Evolutionary conservation across 75 land plant genomes (phyloP), one percentile per base, ranked within the genome.

Genomic region (Cunninghamia lanceolata): DNA sequence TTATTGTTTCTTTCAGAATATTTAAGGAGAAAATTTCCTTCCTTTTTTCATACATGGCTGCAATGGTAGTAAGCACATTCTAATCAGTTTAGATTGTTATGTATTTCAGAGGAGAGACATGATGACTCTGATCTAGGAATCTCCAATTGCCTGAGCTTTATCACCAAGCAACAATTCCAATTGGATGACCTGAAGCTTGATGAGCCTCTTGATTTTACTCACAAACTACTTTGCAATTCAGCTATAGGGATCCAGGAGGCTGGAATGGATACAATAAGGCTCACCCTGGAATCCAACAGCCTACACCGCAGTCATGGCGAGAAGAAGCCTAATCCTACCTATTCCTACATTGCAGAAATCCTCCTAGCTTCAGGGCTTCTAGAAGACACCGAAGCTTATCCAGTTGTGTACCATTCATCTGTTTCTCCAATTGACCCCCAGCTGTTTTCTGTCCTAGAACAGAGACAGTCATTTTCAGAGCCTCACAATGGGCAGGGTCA

Each of bases 371-470:
- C 75, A 73, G 75, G 75, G 36, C 75, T 73, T 8, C 75, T 73
- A 43, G 82, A 28, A 80, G 45, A 80, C 46, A 80, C 32, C 11
- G 82, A 80, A 80, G 30, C 15, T 10, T 80, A 80, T 80, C n/a
- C 82, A 19, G 30, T 80, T 28, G 82, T 80, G 82, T 80, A 38
- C 45, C 82, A 45, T 80, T 80, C 47, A 47, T 80, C 52, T 45
- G 34, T 43, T 80, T 80, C 32, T 45, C 82, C 82, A 43, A n/a
- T 80, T 80, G 82, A 80, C 3, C 82, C 82, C 46, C 82, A 80
- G 32, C 82, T 80, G n/a, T 80, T 80, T 47, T 80, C 11, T 80
- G 50, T 80, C 50, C 45, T 80, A 14, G 82, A 80, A 80, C 52
- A 80, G 30, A 45, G 34, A 80, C 82, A 80, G 32, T 45, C 82